Percentiles rank a stretch among this genome's conserved stretches.
Evolutionary conservation across 78 protist genomes (phyloP).

Genomic region (Protostelium mycophagum): DNA sequence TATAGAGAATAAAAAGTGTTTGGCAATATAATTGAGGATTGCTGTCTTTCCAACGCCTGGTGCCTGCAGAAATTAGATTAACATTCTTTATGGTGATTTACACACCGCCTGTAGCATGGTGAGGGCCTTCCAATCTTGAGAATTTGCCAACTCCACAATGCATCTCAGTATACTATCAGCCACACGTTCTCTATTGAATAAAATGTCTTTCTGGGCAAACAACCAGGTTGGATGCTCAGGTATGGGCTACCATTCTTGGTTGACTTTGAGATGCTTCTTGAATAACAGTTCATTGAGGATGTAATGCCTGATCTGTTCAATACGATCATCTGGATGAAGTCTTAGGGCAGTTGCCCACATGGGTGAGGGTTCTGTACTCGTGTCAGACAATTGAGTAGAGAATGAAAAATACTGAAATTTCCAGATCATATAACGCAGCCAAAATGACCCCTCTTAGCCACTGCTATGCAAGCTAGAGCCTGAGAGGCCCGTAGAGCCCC

Average conservation of each 20-base stretch:
- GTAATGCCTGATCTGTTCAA: background rate
- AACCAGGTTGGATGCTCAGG: background rate
- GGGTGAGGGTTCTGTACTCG: background rate
- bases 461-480: background rate
- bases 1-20: background rate
- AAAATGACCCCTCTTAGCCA: background rate
- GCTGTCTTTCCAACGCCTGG: conserved; percentile 3
- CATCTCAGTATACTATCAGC: background rate
- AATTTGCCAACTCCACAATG: background rate
- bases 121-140: background rate
- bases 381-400: background rate
- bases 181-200: background rate
- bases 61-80: background rate
- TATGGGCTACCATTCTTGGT: background rate
- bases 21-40: too few relatives aligned
- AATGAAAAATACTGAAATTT: background rate
- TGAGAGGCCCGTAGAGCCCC: too few relatives aligned
- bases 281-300: background rate
- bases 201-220: background rate
- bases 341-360: conserved; percentile 1
- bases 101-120: background rate
- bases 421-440: background rate
- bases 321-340: background rate
- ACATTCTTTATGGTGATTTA: background rate
- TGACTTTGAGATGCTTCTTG: background rate